phyloP scores from a whole-genome alignment of 179 eudicot genomes.

The Actinidia polygama region DNA sequence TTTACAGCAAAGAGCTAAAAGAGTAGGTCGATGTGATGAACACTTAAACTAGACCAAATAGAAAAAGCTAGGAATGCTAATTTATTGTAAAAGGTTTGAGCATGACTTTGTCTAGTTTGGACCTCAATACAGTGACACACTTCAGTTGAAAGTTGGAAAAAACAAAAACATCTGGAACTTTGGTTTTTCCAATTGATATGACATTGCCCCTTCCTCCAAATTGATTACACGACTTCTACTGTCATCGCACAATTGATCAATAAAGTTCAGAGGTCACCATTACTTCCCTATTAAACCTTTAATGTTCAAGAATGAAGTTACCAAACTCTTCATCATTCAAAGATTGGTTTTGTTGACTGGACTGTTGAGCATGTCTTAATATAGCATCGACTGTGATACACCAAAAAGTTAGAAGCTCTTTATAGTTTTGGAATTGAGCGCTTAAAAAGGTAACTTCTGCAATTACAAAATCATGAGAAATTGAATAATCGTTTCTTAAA shows the following conservation, averaged over 20 bases:
- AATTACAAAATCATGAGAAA: background rate
- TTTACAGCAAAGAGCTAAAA: conserved; percentile 6
- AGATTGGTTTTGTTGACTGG: background rate
- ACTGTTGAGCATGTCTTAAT: background rate
- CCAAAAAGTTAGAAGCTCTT: background rate
- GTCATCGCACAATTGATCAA: background rate
- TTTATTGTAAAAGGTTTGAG: background rate
- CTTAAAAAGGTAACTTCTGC: background rate
- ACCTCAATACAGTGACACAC: background rate
- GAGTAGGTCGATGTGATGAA: background rate
- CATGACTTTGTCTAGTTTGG: background rate
- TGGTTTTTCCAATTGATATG: background rate
- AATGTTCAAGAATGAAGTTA: background rate
- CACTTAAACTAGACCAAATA: background rate
- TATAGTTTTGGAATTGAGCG: background rate
- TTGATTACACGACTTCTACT: background rate
- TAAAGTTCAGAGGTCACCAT: conserved; percentile 1
- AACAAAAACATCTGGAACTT: background rate
- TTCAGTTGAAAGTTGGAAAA: background rate
- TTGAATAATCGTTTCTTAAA: background rate
- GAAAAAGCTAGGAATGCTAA: background rate
- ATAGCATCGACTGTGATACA: background rate
- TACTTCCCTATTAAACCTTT: background rate
- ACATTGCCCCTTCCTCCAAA: background rate
- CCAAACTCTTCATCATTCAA: conserved; percentile 12